Percentiles rank a stretch among this genome's conserved stretches.
These are phyloP conservation scores for Lathyrus tuberosus DNA, from an alignment of 306 rosid genomes.

Conservation along the genomic window DNA sequence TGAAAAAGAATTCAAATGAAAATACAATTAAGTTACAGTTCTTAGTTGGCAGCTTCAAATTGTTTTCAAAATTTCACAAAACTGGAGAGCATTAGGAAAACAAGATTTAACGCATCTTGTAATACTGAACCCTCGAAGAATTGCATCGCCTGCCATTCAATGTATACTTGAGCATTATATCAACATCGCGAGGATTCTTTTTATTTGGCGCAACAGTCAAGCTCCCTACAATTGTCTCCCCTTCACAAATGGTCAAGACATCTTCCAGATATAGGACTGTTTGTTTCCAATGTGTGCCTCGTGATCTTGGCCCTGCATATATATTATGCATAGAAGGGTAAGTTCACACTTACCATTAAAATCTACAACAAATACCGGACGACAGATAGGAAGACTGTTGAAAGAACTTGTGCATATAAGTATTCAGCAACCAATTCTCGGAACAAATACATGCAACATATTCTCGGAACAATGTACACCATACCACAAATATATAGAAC, in stretches of 20 bases:
- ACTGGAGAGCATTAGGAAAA: conserved; percentile 10
- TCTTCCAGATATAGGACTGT: conserved; percentile 93
- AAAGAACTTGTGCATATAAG: conserved; percentile 1
- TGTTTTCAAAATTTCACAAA: conserved; percentile 41
- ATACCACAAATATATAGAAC: conserved; percentile 2
- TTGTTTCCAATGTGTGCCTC: conserved; percentile 96
- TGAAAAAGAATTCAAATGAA: conserved; percentile 38
- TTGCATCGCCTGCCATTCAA: conserved; percentile 67
- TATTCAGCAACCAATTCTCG: conserved; percentile 2
- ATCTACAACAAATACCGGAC: neutral
- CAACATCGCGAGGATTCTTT: conserved; percentile 88
- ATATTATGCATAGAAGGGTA: conserved; percentile 18
- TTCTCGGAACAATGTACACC: neutral
- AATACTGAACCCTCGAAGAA: conserved; percentile 69
- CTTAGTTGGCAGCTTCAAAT: conserved; percentile 20
- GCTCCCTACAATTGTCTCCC: conserved; percentile 77
- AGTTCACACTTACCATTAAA: neutral
- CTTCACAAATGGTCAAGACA: conserved; percentile 84
- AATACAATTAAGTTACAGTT: conserved; percentile 29
- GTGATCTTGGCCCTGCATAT: conserved; percentile 82
- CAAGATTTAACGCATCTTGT: conserved; percentile 76
- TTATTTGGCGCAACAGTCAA: conserved; percentile 82
- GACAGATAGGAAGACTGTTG: neutral
- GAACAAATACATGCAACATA: neutral
- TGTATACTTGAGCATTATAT: conserved; percentile 80